Evolutionary conservation across 2,329 filamentous ascomycete genomes (phyloP).

Genomic region (Alternaria ventricosa): DNA sequence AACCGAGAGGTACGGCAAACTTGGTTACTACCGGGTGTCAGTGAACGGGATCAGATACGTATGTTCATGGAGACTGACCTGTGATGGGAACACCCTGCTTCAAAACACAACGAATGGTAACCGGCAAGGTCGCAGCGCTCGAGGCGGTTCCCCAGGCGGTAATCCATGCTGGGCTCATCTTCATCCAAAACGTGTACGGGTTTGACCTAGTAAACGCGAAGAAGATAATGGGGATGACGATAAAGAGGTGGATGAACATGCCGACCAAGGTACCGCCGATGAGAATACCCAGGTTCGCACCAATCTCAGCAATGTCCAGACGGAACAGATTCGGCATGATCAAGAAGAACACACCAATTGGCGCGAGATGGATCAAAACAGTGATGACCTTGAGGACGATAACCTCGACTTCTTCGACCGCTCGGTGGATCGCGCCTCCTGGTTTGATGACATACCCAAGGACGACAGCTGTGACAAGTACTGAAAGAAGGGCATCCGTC

Average conservation of each 20-base stretch:
- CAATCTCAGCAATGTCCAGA: constrained; percentile 57
- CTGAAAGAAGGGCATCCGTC: constrained; percentile 55
- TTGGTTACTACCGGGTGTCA: constrained; percentile 45
- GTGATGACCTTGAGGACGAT: constrained; percentile 57
- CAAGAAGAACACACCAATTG: constrained; percentile 62
- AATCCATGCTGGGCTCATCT: constrained; percentile 59
- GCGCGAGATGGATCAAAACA: constrained; percentile 58
- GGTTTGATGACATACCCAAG: constrained; percentile 57
- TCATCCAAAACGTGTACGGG: constrained; percentile 58
- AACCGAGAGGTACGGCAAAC: constrained; percentile 58
- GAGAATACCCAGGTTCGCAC: constrained; percentile 58
- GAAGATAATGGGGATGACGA: constrained; percentile 53
- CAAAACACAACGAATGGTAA: constrained; percentile 55
- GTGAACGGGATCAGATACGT: background rate
- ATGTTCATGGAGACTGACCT: background rate
- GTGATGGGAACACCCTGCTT: constrained; percentile 53
- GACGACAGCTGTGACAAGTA: constrained; percentile 57
- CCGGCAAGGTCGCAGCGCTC: constrained; percentile 60
- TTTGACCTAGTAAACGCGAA: constrained; percentile 50
- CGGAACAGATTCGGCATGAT: constrained; percentile 61
- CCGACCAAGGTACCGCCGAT: constrained; percentile 56
- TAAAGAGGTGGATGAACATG: constrained; percentile 57
- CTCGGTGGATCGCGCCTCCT: constrained; percentile 51
- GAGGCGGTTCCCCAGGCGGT: constrained; percentile 63
- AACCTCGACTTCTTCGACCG: constrained; percentile 56